Conservation (phyloP, 139 green algal genomes). For the Gonium pectorale region DNA sequence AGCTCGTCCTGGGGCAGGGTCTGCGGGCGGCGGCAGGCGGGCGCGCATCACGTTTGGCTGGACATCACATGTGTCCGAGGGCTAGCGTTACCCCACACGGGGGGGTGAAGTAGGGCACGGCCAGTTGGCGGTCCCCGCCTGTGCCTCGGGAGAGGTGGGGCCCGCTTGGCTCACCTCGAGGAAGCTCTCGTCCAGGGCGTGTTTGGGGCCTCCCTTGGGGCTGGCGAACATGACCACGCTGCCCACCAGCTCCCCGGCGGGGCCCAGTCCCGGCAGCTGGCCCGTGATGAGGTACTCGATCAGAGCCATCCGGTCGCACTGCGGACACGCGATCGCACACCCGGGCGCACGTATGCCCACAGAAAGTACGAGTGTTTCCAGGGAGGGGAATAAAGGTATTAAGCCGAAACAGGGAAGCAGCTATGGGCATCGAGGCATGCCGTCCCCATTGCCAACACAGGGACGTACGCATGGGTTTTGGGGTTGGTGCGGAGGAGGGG, state of each 20-base stretch:
- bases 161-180: slow-evolving; percentile 18
- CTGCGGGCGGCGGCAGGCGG: neutral
- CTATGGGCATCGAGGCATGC: neutral
- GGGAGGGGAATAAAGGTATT: neutral
- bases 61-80: neutral
- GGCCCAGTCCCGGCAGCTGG: slow-evolving; percentile 32
- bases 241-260: slow-evolving; percentile 38
- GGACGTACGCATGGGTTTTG: neutral
- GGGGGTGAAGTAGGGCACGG: neutral
- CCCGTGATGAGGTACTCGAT: slow-evolving; percentile 49
- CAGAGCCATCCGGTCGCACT: slow-evolving; percentile 47
- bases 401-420: neutral
- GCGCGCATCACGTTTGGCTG: too few relatives aligned
- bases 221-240: slow-evolving; percentile 58
- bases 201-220: slow-evolving; percentile 14
- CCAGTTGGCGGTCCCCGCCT: neutral
- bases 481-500: neutral
- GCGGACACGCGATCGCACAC: neutral
- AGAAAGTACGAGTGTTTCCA: neutral
- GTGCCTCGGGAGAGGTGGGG: neutral
- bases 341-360: neutral
- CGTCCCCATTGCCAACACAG: neutral
- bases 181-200: slow-evolving; percentile 45
- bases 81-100: neutral
- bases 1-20: neutral